Evolutionary conservation across 1,284 basidiomycete species (phyloP).

Genomic region (Apiotrichum gracile): DNA sequence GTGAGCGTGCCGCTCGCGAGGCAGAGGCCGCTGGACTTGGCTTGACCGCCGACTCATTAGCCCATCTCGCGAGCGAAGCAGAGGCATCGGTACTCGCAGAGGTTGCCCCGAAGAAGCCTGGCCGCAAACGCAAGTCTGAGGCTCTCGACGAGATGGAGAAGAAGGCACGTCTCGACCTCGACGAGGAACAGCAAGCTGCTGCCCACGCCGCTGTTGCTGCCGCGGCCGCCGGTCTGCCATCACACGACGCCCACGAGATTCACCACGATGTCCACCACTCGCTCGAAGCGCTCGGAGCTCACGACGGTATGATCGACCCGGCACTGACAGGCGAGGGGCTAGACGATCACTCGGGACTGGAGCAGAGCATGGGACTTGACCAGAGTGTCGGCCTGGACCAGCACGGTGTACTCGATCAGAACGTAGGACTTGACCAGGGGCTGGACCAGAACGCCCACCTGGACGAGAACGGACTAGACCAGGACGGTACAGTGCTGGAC

Average conservation of each 20-base stretch:
- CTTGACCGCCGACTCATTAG: constrained; percentile 6
- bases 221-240: constrained; percentile 6
- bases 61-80: constrained; percentile 6
- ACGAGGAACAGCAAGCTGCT: constrained; percentile 10
- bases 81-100: constrained; percentile 7
- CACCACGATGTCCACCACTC: not conserved
- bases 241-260: not conserved
- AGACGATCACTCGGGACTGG: not conserved
- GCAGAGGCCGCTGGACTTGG: constrained; percentile 29
- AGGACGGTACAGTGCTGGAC: constrained; percentile 3
- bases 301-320: constrained; percentile 22
- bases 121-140: constrained; percentile 18
- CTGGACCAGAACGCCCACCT: not conserved
- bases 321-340: constrained; percentile 13
- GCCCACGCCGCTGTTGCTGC: constrained; percentile 5
- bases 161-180: constrained; percentile 12
- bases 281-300: not conserved
- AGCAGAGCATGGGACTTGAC: not conserved
- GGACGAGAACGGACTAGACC: not conserved
- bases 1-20: constrained; percentile 36
- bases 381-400: not conserved
- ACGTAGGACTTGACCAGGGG: not conserved
- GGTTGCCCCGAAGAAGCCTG: constrained; percentile 7
- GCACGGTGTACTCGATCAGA: not conserved
- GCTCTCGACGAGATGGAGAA: constrained; percentile 12